Base-by-base conservation (phyloP, 441 rosid species). In the Pelargonium citronellum region DNA sequence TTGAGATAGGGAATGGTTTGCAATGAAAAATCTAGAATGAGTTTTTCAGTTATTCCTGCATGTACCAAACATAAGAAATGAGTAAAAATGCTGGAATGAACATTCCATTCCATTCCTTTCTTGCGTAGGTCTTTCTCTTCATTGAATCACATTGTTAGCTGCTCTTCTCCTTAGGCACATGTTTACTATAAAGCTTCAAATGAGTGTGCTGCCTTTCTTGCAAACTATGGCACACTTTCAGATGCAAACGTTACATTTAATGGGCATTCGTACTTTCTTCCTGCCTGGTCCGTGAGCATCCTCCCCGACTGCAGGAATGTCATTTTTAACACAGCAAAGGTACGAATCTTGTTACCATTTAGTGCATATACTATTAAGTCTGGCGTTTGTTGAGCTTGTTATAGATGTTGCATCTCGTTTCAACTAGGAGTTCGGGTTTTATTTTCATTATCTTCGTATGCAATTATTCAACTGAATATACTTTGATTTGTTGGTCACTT, bases 221-320 rank as follows among this genome's bases (percentile, higher is more conserved):
- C 91, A 12, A 88, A 88, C 77, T 83, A 69, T 66, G 88, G 79
- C 73, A 75, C 73, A 51, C 64, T 37, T 34, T 70, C 69, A 64
- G 88, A 88, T 71, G 93, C 87, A 22, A 79, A 74, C 8, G 87
- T 82, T 68, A 74, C 78, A 6, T 88, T 85, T 73, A 81, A 83
- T 1, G 87, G 91, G 67, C 78, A 81, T 1, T 47, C 66, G 5
- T 85, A 85, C 76, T 85, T 75, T 71, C 90, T 88, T 75, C 89
- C 93, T 5, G 87, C 93, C 75, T 88, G 93, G 93, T 88, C 93
- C 11, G 90, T 88, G 10, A 88, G 93, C 86, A 85, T 88, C 66
- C 89, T 88, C 27, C 87, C 93, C 5, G 93, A 88, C 70, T 88
- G 90, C 68, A 83, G 73, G 78, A 81, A 83, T 67, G 87, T 82